phyloP scores from a whole-genome alignment of 805 yeast genomes.

The Wickerhamiella azymoides region DNA sequence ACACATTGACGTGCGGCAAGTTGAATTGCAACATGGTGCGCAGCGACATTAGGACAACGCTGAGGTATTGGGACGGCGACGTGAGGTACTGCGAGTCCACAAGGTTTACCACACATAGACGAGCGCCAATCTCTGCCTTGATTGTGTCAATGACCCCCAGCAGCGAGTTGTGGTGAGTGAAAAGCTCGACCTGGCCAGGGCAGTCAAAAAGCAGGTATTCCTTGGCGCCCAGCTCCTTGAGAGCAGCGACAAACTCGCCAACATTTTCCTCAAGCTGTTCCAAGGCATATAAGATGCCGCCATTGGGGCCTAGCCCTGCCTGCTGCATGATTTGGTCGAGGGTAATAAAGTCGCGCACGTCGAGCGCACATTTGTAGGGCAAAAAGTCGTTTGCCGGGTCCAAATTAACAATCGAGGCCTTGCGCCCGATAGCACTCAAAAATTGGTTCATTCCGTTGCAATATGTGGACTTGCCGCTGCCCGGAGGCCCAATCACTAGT shows the following conservation, averaged over 20 bases:
- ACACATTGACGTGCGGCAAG: slow-evolving; percentile 83
- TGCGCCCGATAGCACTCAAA: slow-evolving; percentile 84
- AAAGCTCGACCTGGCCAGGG: slow-evolving; percentile 69
- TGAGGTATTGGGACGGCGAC: slow-evolving; percentile 78
- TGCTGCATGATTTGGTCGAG: slow-evolving; percentile 68
- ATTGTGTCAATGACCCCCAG: slow-evolving; percentile 50
- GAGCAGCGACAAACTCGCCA: slow-evolving; percentile 42
- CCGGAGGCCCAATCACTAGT: slow-evolving; percentile 95
- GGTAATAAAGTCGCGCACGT: slow-evolving; percentile 62
- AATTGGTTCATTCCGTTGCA: slow-evolving; percentile 88
- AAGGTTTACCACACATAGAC: slow-evolving; percentile 62
- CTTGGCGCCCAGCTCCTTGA: slow-evolving; percentile 41
- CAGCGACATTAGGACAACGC: slow-evolving; percentile 63
- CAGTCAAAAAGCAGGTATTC: slow-evolving; percentile 73
- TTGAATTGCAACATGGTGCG: slow-evolving; percentile 89
- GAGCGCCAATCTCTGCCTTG: slow-evolving; percentile 48
- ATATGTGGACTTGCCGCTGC: slow-evolving; percentile 91
- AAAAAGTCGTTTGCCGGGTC: slow-evolving; percentile 81
- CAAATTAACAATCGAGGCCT: slow-evolving; percentile 67
- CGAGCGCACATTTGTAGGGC: slow-evolving; percentile 61
- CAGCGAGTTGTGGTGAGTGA: slow-evolving; percentile 75
- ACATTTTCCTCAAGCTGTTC: slow-evolving; percentile 47
- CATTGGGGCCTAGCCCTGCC: slow-evolving; percentile 67
- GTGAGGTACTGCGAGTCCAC: slow-evolving; percentile 74
- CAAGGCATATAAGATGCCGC: slow-evolving; percentile 80